Percentiles rank a stretch among this genome's conserved stretches.
phyloP scores from a whole-genome alignment of 2,329 filamentous ascomycete species.

The Thielaviopsis ethacetica region DNA sequence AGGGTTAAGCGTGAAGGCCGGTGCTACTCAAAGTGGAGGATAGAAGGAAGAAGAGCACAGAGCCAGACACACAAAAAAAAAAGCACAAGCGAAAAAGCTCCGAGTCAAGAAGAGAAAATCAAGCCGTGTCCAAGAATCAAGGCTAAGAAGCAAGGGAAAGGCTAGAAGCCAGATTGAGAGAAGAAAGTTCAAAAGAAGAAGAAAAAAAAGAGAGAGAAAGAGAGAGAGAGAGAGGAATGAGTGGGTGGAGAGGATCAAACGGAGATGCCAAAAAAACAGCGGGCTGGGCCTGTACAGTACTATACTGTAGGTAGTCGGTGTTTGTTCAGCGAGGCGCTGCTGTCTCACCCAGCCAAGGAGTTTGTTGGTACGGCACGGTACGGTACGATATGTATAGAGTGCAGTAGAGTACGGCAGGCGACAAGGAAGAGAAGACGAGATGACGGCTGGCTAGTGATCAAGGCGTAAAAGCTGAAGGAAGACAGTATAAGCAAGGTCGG shows the following conservation, averaged over 20 bases:
- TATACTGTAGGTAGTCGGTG: not conserved
- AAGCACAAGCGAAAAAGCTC: not conserved
- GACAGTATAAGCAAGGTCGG: no score
- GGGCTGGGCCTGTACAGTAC: no score
- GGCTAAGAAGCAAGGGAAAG: no score
- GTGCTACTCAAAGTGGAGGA: not conserved
- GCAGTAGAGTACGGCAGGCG: conserved; percentile 9
- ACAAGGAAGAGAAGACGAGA: not conserved
- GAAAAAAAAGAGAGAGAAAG: not conserved
- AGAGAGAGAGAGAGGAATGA: not conserved
- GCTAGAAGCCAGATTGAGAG: not conserved
- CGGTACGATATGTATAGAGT: not conserved
- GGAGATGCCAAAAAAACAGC: not conserved
- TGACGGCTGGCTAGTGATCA: no score
- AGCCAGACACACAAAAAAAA: not conserved
- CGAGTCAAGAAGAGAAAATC: no score
- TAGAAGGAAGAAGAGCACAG: not conserved
- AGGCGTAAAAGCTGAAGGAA: no score
- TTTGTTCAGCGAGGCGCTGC: not conserved
- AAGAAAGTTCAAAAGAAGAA: not conserved
- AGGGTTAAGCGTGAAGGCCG: not conserved
- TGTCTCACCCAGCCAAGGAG: not conserved
- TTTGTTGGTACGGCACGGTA: not conserved
- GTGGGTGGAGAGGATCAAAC: no score
- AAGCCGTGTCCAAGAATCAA: no score